Conservation (phyloP, 139 green algal genomes). For the Astrephomene gubernaculifera region DNA sequence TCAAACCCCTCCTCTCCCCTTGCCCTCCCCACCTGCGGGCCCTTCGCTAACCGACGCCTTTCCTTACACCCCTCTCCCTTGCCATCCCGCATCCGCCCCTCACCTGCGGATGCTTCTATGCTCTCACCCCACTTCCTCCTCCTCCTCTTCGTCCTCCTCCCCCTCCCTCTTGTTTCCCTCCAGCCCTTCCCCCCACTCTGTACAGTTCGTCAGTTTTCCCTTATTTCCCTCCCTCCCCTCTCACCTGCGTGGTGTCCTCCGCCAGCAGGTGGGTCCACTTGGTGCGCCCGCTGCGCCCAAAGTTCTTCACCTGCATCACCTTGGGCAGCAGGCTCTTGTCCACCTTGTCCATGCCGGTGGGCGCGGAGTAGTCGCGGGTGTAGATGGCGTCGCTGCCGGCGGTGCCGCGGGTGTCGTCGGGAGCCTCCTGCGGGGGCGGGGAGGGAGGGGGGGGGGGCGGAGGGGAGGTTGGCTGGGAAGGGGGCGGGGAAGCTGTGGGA, state of each 20-base stretch:
- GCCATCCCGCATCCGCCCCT: background rate
- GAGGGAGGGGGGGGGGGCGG: background rate
- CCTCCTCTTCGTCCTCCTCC: background rate
- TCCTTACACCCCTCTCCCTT: background rate
- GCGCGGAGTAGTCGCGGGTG: slow-evolving; percentile 84
- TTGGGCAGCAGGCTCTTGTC: slow-evolving; percentile 93
- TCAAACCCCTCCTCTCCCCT: too few species aligned
- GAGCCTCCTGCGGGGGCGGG: slow-evolving; percentile 38
- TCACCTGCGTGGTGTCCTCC: slow-evolving; percentile 85
- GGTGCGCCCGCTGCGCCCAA: slow-evolving; percentile 89
- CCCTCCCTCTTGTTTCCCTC: slow-evolving; percentile 20
- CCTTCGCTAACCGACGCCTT: too few species aligned
- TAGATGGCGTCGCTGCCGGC: slow-evolving; percentile 74
- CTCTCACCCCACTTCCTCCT: too few species aligned
- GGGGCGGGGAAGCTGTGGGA: too few species aligned
- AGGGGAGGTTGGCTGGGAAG: background rate
- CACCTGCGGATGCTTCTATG: too few species aligned
- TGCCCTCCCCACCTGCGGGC: too few species aligned
- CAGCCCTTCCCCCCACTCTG: too few species aligned
- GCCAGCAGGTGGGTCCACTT: slow-evolving; percentile 95
- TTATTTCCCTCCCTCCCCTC: background rate
- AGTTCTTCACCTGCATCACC: slow-evolving; percentile 97
- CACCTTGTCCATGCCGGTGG: slow-evolving; percentile 87
- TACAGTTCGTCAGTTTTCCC: too few species aligned
- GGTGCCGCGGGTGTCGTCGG: slow-evolving; percentile 69